Conservation (phyloP, 768 basidiomycete genomes). For the Cytidiella melzeri region DNA sequence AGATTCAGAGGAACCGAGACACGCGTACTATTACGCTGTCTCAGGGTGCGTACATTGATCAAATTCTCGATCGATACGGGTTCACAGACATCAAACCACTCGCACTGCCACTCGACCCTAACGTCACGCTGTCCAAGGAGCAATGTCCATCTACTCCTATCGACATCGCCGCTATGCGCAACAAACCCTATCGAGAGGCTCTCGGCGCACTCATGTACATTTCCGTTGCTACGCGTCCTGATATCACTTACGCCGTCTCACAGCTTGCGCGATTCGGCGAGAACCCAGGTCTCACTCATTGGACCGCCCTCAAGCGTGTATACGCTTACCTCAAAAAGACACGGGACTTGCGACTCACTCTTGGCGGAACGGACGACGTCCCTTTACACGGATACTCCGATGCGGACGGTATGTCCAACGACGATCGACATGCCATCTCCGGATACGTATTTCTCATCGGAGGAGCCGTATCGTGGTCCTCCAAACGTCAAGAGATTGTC, state of each 20-base stretch:
- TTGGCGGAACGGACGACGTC: conserved; percentile 23
- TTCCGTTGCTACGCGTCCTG: conserved; percentile 23
- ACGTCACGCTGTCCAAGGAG: background rate
- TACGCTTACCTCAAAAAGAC: conserved; percentile 33
- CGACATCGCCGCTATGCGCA: background rate
- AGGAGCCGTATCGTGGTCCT: conserved; percentile 28
- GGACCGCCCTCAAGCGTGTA: conserved; percentile 32
- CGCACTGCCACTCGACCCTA: background rate
- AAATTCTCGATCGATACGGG: conserved; percentile 22
- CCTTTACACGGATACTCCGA: conserved; percentile 26
- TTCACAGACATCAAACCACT: conserved; percentile 22
- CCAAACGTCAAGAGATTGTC: conserved; percentile 30
- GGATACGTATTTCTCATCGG: conserved; percentile 30
- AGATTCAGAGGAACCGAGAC: conserved; percentile 14
- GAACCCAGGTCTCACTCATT: conserved; percentile 27
- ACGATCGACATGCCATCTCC: conserved; percentile 26
- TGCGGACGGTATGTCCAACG: conserved; percentile 13
- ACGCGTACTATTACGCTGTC: background rate
- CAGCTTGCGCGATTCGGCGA: conserved; percentile 21
- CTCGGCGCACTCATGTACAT: conserved; percentile 27
- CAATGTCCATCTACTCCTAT: background rate
- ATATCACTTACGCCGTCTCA: conserved; percentile 23
- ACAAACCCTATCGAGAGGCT: conserved; percentile 11
- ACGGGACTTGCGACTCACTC: conserved; percentile 18
- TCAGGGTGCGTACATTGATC: conserved; percentile 23